Base-by-base conservation (phyloP, 73 alveolate genomes). In the Blepharisma japonicum region DNA sequence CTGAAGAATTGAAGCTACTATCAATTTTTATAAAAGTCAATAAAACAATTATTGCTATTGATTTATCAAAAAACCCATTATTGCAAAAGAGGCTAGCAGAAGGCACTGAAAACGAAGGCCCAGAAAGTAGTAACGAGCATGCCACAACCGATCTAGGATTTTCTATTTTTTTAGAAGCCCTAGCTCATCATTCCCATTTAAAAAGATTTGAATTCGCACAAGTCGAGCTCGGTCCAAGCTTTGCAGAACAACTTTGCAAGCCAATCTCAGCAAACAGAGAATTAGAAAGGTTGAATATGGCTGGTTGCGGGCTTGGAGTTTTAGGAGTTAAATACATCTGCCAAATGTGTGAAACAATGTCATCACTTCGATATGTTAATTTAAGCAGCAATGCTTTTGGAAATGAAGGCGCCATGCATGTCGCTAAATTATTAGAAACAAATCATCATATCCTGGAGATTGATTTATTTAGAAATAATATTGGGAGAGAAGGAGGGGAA, bases 391-490 rank as follows among this genome's bases (percentile, higher is more conserved):
- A 85, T 42, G 49, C 72, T 38, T 68, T 83, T n/a, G 90, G 87
- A 14, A 92, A 88, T 32, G 71, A 54, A 46, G 95, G 95, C n/a
- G 92, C 92, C 45, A 80, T 46, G 23, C 83, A 88, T 14, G 86
- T 88, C 6, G 81, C 87, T 7, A 77, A 84, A 25, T 82, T 88
- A 38, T 61, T 88, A 49, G 51, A 84, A 39, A 83, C 51, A 38
- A 82, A 88, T 53, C 84, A 79, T 27, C 45, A 87, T 67, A 55
- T 88, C 9, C 55, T 50, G 14, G 92, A 88, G 61, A 80, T 88
- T 20, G 95, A 88, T 48, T 68, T 88, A 5, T 88, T 88, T 71
- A 83, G 86, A 68, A 83, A 89, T 45, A 84, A 83, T 2, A 72
- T 88, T 25, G 53, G 86, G 7, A 86, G 71, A 39, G 83, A 45